Base-by-base conservation (phyloP, 106 monocot genomes). In the Dioscorea dumetorum region DNA sequence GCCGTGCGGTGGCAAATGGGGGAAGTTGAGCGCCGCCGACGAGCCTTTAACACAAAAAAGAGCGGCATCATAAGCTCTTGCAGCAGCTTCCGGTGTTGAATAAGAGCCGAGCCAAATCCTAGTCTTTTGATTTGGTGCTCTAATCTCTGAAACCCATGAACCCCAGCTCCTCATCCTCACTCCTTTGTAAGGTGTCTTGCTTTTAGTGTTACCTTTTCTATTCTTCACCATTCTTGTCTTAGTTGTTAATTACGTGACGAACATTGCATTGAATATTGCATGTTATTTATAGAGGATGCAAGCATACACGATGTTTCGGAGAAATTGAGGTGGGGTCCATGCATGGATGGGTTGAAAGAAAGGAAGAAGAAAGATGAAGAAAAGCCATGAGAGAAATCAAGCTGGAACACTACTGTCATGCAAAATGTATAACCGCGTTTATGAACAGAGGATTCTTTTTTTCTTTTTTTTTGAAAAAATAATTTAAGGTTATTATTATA, bases 141-240 rank as follows among this genome's bases (percentile, higher is more conserved):
- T 61, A 23, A 87, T 87, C 71, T 87, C 86, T 5, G 86, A 87
- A 0, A 87, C 86, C 86, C 86, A 87, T 28, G 82, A 79, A 19
- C 86, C 86, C 86, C 86, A 87, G 62, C 86, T 82, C 67, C 86
- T 79, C 86, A 76, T 87, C 54, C 86, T 73, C 70, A 87, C 86
- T 49, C 86, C 86, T 70, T 80, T 87, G 74, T 73, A 82, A 12
- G 50, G 64, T 70, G 22, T 65, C 79, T 66, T 77, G 35, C 18
- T 64, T 28, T 33, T 64, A 10, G 18, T 20, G 63, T 3, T 63
- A 33, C 63, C 32, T 24, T n/a, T 31, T 33, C n/a, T n/a, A 28
- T 28, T 28, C 28, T 64, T 64, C 64, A 64, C 64, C 64, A 64
- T 64, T 33, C 33, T 8, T 63, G 12, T 51, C 17, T 51, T 51